Base-by-base conservation (phyloP, 805 yeast species). In the Candida dajiaensis region DNA sequence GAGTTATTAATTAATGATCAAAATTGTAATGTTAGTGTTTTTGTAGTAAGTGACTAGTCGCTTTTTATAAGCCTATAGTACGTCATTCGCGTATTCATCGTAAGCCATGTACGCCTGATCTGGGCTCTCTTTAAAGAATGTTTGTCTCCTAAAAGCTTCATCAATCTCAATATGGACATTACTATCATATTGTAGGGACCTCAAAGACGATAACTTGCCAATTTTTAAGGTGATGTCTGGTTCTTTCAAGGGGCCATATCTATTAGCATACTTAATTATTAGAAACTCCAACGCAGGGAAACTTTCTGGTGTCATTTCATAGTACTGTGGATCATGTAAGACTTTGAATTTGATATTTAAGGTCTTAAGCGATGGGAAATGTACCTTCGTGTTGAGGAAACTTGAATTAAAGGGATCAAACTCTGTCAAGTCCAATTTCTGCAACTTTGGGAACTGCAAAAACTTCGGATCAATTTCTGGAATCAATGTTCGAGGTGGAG, bases 231-330 rank as follows among this genome's bases (percentile, higher is more conserved):
- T 22, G 18, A 58, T 46, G 29, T 56, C 50, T 21, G 56, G 50
- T 21, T 53, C 46, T 28, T 51, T 50, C 20, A 57, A 29, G 16
- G 54, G 59, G 1, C 57, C 55, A 42, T 50, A 56, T 29, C 48
- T 39, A 41, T 58, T 58, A 19, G 42, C 26, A 23, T 51, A 56
- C 15, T 47, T 50, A 10, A 56, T 36, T 6, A 31, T 37, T 6
- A 58, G 16, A 10, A 42, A 28, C 3, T 38, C 21, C 15, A 58
- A 21, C 1, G 18, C 22, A 6, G 62, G 62, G 25, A 48, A 58
- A 4, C 45, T 45, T 12, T 33, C 41, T 1, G 20, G 6, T 21
- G 31, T 42, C 20, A 56, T 42, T 2, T 16, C 21, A 23, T 39
- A 56, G 3, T 23, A 4, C 23, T 56, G 60, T 13, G 42, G 38